Evolutionary conservation across 2,329 filamentous ascomycete genomes (phyloP).

Genomic region (Xylaria arbuscula): DNA sequence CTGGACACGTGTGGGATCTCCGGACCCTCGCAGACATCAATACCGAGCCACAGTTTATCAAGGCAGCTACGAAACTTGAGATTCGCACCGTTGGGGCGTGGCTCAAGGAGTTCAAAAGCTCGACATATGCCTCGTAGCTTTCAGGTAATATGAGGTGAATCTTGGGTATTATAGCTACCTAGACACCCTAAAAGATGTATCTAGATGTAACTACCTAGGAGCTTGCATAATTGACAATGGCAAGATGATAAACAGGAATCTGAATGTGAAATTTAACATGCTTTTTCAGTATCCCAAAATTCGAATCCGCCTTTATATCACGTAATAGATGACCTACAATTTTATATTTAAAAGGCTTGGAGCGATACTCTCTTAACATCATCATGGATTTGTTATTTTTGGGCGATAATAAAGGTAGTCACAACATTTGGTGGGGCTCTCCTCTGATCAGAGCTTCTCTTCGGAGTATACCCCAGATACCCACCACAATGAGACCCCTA

Average conservation of each 20-base stretch:
- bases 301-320: neutral
- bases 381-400: conserved; percentile 10
- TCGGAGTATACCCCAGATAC: no score
- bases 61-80: conserved; percentile 32
- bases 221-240: neutral
- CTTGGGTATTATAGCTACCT: neutral
- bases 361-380: neutral
- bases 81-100: conserved; percentile 58
- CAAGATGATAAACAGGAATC: neutral
- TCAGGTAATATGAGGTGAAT: conserved; percentile 1
- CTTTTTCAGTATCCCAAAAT: neutral
- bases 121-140: conserved; percentile 13
- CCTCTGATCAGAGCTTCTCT: no score
- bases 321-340: neutral
- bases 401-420: conserved; percentile 18
- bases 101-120: conserved; percentile 49
- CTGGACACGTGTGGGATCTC: conserved; percentile 63
- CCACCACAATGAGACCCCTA: neutral
- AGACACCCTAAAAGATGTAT: neutral
- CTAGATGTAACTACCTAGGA: neutral
- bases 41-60: conserved; percentile 34
- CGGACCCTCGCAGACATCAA: conserved; percentile 41
- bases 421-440: no score
- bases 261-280: neutral
- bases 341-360: no score